Conservation (phyloP, 164 flowering plant genomes). For the Chimonanthus praecox region DNA sequence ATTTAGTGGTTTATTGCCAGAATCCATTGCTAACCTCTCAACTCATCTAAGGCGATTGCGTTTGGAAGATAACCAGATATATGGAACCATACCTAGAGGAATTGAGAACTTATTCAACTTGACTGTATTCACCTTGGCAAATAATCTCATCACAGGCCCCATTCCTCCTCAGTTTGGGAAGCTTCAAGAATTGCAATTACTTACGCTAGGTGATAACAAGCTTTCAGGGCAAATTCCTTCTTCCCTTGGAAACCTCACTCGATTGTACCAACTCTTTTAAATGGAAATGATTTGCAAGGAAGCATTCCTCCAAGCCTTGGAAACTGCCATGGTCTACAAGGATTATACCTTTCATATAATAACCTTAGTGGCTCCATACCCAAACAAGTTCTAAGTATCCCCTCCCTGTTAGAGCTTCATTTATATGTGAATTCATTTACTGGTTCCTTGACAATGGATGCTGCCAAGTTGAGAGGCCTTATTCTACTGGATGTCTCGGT, state of each 20-base stretch:
- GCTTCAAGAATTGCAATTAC: conserved; percentile 4
- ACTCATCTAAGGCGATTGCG: not conserved
- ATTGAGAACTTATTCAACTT: conserved; percentile 19
- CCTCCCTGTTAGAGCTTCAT: not conserved
- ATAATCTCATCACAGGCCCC: conserved; percentile 17
- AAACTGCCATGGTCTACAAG: not conserved
- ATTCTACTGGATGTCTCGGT: conserved; percentile 54
- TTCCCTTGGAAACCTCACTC: conserved; percentile 24
- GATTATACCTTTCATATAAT: not conserved
- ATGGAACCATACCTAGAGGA: conserved; percentile 15
- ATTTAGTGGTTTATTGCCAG: conserved; percentile 21
- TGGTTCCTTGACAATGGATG: conserved; percentile 54
- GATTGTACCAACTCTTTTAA: not conserved
- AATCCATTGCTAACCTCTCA: conserved; percentile 20
- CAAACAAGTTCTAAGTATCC: not conserved
- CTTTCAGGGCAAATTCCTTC: conserved; percentile 23
- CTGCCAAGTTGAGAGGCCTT: conserved; percentile 43
- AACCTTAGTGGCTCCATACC: not conserved
- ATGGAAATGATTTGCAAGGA: not conserved
- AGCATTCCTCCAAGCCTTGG: not conserved
- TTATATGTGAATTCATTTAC: not conserved
- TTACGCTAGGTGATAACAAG: conserved; percentile 7
- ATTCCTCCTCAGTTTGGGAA: conserved; percentile 23
- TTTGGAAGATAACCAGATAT: conserved; percentile 1
- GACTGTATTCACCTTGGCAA: not conserved